A percentile compares a stretch with the other conserved stretches of the same genome.
Evolutionary conservation across 2,329 filamentous ascomycete genomes (phyloP).

Genomic region (Pseudogymnoascus sp.): DNA sequence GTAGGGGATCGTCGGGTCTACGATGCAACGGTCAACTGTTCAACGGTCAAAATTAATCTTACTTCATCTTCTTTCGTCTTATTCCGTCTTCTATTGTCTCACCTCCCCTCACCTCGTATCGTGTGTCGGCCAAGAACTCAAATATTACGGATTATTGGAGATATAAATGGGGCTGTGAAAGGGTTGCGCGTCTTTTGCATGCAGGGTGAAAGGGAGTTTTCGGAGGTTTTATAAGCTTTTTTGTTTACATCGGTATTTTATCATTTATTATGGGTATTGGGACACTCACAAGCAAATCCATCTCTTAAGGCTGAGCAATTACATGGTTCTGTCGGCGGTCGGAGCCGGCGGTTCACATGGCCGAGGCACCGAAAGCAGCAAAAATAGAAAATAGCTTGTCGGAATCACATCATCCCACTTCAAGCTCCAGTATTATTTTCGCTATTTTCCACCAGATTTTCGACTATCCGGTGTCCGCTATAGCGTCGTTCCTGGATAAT

Average conservation of each 20-base stretch:
- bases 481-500: neutral
- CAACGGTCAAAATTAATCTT: neutral
- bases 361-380: neutral
- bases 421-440: conserved; percentile 1
- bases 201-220: conserved; percentile 1
- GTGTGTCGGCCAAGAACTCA: neutral
- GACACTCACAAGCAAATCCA: neutral
- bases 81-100: neutral
- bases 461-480: neutral
- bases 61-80: neutral
- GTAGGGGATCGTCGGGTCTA: neutral
- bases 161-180: neutral
- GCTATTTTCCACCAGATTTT: neutral
- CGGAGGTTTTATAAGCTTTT: neutral
- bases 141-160: neutral
- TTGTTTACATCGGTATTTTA: neutral
- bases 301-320: neutral
- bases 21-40: neutral
- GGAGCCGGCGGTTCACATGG: neutral
- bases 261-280: neutral
- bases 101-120: neutral
- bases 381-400: conserved; percentile 2
- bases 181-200: neutral
- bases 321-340: neutral
- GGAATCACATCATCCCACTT: neutral